A percentile compares a stretch with the other conserved stretches of the same genome.
phyloP scores from a whole-genome alignment of 345 rosid genomes.

The Sonneratia caseolaris region DNA sequence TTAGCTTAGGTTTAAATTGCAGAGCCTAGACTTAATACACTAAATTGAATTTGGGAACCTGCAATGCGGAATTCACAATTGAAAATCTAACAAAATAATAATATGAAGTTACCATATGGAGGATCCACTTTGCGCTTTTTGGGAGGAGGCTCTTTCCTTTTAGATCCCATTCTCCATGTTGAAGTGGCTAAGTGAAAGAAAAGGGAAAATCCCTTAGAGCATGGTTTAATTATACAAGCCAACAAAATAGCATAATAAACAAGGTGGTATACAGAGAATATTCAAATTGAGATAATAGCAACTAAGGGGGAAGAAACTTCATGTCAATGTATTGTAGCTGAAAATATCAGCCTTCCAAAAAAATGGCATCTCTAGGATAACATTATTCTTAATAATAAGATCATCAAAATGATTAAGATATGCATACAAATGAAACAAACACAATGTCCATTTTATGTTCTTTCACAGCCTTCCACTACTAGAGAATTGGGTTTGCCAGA shows the following conservation, averaged over 20 bases:
- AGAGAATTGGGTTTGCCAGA: neutral
- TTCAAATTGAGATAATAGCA: neutral
- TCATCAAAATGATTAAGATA: neutral
- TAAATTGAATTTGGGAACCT: neutral
- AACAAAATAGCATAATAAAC: neutral
- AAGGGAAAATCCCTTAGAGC: slow-evolving; percentile 2
- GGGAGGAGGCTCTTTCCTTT: slow-evolving; percentile 66
- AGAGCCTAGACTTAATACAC: neutral
- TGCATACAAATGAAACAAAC: neutral
- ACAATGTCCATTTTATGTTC: neutral
- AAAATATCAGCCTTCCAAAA: neutral
- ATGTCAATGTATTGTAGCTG: neutral
- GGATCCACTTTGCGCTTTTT: slow-evolving; percentile 83
- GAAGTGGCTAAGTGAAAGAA: slow-evolving; percentile 32
- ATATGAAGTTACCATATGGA: slow-evolving; percentile 43
- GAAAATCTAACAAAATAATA: neutral
- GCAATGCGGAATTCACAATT: neutral
- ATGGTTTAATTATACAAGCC: neutral
- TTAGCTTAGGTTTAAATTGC: neutral
- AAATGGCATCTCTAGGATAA: neutral
- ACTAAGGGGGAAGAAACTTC: neutral
- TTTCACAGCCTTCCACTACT: neutral
- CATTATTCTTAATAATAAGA: neutral
- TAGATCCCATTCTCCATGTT: slow-evolving; percentile 55
- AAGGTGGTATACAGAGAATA: neutral